phyloP scores from a whole-genome alignment of 257 asterid species.

The Plantago major region DNA sequence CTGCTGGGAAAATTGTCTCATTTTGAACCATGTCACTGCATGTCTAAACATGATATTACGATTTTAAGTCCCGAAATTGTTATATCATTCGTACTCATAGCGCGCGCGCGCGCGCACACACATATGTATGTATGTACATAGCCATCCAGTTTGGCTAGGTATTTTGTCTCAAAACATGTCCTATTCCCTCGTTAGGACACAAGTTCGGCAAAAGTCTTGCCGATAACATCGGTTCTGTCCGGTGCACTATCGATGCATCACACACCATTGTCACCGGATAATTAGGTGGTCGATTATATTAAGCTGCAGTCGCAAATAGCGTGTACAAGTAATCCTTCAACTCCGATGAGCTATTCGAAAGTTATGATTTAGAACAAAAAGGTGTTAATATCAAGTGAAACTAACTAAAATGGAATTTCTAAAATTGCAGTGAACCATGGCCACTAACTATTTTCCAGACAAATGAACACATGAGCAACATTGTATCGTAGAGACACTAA shows the following conservation, averaged over 20 bases:
- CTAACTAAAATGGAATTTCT: no score
- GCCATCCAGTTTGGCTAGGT: no score
- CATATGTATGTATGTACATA: no score
- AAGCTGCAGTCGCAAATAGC: slow-evolving; percentile 44
- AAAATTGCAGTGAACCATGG: no score
- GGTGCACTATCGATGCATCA: slow-evolving; percentile 48
- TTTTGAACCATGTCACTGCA: slow-evolving; percentile 49
- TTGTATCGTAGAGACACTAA: no score
- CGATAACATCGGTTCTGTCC: slow-evolving; percentile 31
- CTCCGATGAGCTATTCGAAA: slow-evolving; percentile 27
- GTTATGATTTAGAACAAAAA: no score
- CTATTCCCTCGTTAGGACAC: slow-evolving; percentile 22
- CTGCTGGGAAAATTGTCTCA: slow-evolving; percentile 32
- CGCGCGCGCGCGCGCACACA: no score
- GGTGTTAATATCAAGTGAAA: no score
- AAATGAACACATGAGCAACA: no score
- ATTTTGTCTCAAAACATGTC: slow-evolving; percentile 33
- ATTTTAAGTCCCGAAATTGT: no score
- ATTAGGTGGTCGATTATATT: slow-evolving; percentile 37
- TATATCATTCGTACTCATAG: slow-evolving; percentile 48
- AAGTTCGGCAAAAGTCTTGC: slow-evolving; percentile 42
- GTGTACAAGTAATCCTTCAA: slow-evolving; percentile 37
- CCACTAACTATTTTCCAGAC: no score
- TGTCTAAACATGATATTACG: slow-evolving; percentile 17
- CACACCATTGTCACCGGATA: slow-evolving; percentile 49